A percentile compares a stretch with the other conserved stretches of the same genome.
These are phyloP conservation scores for Tolypocladium inflatum DNA, from an alignment of 2,329 filamentous ascomycete genomes.

Conservation along the genomic window DNA sequence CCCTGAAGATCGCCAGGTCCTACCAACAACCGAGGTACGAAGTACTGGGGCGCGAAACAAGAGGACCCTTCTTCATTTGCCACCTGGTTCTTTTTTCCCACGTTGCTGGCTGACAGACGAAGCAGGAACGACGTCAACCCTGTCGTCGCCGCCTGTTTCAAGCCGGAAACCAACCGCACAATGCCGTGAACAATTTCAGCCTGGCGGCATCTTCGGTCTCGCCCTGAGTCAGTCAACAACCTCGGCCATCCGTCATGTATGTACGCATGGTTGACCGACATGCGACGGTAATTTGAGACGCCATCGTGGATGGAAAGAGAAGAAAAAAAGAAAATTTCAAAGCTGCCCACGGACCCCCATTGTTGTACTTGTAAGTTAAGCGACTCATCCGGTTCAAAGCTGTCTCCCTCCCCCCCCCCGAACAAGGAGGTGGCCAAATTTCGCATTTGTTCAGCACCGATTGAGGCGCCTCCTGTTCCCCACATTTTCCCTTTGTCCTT, in stretches of 20 bases:
- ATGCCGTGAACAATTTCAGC: not conserved
- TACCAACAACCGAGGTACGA: not conserved
- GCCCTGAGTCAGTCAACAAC: not conserved
- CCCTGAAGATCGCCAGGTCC: not conserved
- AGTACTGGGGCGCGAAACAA: not conserved
- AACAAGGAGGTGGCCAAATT: not conserved
- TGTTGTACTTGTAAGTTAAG: too few relatives aligned
- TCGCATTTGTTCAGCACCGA: not conserved
- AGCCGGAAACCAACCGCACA: not conserved
- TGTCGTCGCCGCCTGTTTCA: not conserved
- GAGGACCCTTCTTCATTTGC: not conserved
- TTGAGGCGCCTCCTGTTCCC: not conserved
- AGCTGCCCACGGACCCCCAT: not conserved
- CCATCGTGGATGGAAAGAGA: not conserved
- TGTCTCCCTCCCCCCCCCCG: not conserved
- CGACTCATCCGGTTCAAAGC: not conserved
- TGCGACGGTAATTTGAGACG: not conserved
- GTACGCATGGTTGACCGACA: not conserved
- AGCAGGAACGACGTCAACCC: not conserved
- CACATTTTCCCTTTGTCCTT: not conserved
- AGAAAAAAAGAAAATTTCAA: not conserved
- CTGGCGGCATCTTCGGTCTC: not conserved
- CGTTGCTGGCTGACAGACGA: not conserved
- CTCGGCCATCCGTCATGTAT: not conserved
- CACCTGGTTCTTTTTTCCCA: not conserved